phyloP scores from a whole-genome alignment of 805 yeast species.

The Starmera pachycereana region DNA sequence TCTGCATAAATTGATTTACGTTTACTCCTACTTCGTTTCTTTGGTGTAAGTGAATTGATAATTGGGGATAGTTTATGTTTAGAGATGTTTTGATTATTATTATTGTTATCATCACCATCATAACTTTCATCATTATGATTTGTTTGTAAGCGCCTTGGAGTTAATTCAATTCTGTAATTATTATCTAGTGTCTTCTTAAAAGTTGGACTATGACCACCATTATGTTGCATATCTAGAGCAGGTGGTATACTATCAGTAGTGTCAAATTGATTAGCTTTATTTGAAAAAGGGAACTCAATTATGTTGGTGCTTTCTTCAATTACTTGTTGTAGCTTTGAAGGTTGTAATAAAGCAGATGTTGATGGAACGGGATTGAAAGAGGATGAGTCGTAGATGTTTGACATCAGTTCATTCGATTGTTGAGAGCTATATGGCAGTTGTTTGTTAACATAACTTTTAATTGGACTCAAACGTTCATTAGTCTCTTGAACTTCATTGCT shows the following conservation, averaged over 20 bases:
- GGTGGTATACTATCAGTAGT: slow-evolving; percentile 19
- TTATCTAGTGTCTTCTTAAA: too few relatives aligned
- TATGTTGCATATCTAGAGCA: too few relatives aligned
- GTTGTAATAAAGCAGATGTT: too few relatives aligned
- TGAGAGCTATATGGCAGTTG: background rate
- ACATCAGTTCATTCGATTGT: too few relatives aligned
- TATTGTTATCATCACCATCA: too few relatives aligned
- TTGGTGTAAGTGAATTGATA: slow-evolving; percentile 16
- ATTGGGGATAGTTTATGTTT: slow-evolving; percentile 3
- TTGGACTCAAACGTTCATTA: slow-evolving; percentile 19
- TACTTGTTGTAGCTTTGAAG: too few relatives aligned
- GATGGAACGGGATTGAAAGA: too few relatives aligned
- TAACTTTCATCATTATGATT: background rate
- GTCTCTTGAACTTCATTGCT: background rate
- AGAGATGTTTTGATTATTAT: too few relatives aligned
- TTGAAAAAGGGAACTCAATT: too few relatives aligned
- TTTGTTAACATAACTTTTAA: slow-evolving; percentile 7
- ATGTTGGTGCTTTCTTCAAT: too few relatives aligned
- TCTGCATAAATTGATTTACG: slow-evolving; percentile 17
- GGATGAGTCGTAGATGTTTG: too few relatives aligned
- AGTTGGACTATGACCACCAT: too few relatives aligned
- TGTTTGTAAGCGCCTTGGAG: slow-evolving; percentile 14
- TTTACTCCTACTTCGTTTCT: slow-evolving; percentile 9
- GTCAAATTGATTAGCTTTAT: slow-evolving; percentile 12
- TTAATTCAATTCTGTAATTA: slow-evolving; percentile 7